Evolutionary conservation across 129 eudicot genomes (phyloP).

Genomic region (Flaveria brownii): DNA sequence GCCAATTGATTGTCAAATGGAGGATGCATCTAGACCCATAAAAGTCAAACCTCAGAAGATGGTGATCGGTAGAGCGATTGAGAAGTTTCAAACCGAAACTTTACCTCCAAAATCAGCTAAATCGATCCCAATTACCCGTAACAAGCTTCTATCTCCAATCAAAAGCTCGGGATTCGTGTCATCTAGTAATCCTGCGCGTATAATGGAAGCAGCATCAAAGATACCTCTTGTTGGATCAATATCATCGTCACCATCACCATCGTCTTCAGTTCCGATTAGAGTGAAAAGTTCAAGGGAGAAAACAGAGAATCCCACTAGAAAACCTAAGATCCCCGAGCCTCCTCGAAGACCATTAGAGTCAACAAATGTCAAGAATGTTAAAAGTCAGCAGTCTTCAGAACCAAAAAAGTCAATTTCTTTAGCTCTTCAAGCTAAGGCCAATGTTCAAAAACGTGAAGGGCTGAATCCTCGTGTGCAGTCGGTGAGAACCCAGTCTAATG

Average conservation of each 20-base stretch:
- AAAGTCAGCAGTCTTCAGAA: slow-evolving; percentile 44
- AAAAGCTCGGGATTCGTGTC: slow-evolving; percentile 58
- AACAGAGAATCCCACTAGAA: slow-evolving; percentile 47
- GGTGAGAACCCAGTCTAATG: slow-evolving; percentile 47
- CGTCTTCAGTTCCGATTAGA: slow-evolving; percentile 57
- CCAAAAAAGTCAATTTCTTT: slow-evolving; percentile 73
- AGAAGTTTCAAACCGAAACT: slow-evolving; percentile 77
- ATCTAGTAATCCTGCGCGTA: slow-evolving; percentile 61
- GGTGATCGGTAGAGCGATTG: slow-evolving; percentile 44
- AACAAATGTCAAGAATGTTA: slow-evolving; percentile 50
- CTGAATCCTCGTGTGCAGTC: slow-evolving; percentile 41
- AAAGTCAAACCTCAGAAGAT: slow-evolving; percentile 49
- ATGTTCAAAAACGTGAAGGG: slow-evolving; percentile 89
- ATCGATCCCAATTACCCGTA: slow-evolving; percentile 73
- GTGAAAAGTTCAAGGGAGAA: slow-evolving; percentile 64
- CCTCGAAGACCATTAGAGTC: slow-evolving; percentile 51
- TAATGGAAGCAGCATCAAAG: slow-evolving; percentile 92
- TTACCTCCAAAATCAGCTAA: slow-evolving; percentile 93
- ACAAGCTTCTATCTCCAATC: slow-evolving; percentile 87
- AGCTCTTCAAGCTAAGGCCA: slow-evolving; percentile 91
- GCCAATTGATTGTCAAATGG: slow-evolving; percentile 39
- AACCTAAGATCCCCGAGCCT: slow-evolving; percentile 50
- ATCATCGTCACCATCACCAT: slow-evolving; percentile 17
- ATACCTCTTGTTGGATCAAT: slow-evolving; percentile 56
- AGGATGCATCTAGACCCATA: slow-evolving; percentile 29